Evolutionary conservation across 306 rosid species (phyloP).

Genomic region (Gastrolobium bilobum): DNA sequence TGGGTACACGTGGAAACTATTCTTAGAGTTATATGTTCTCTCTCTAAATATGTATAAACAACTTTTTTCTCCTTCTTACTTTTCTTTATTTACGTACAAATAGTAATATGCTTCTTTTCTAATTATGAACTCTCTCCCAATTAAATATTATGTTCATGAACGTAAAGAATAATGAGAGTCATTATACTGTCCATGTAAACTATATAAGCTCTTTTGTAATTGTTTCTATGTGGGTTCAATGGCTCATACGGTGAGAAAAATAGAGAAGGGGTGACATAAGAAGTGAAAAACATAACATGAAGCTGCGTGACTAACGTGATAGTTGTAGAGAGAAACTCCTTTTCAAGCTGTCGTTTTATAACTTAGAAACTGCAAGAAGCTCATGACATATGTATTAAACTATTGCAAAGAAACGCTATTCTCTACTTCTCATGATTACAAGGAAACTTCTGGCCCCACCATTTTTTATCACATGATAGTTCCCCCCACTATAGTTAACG

Average conservation of each 20-base stretch:
- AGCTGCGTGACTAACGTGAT: constrained; percentile 69
- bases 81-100: neutral
- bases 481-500: constrained; percentile 35
- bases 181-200: neutral
- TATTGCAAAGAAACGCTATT: constrained; percentile 22
- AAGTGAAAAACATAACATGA: constrained; percentile 50
- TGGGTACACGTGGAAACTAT: neutral
- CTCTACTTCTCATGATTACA: constrained; percentile 55
- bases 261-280: constrained; percentile 18
- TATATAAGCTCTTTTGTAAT: neutral
- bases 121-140: neutral
- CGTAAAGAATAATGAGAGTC: neutral
- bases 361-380: constrained; percentile 67
- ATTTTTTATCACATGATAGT: constrained; percentile 41
- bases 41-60: neutral
- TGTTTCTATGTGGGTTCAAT: neutral
- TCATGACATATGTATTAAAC: constrained; percentile 60
- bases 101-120: neutral
- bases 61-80: constrained; percentile 16
- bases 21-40: constrained; percentile 36
- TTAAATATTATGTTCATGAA: neutral
- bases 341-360: constrained; percentile 60
- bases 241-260: constrained; percentile 13
- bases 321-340: constrained; percentile 36
- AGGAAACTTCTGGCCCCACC: constrained; percentile 51